Evolutionary conservation across 345 rosid genomes (phyloP), one percentile per base, ranked within the genome.

Genomic region (Physaria fendleri): DNA sequence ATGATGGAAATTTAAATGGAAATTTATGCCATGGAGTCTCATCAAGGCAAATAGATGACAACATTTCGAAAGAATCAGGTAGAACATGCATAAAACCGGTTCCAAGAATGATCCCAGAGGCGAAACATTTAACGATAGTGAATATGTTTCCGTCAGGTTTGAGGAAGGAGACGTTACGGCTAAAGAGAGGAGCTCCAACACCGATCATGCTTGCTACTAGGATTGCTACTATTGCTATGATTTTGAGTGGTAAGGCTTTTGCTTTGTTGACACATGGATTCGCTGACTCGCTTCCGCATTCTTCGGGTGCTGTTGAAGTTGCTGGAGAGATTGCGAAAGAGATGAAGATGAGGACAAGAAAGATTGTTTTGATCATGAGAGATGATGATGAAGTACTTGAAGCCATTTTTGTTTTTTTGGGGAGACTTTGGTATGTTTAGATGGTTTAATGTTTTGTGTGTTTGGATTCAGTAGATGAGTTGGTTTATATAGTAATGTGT

Each of bases 11-110:
- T 11, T 29, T 24, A 8, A 55, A 29, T 2, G 95, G 90, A 62
- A 86, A 90, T 56, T 87, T 90, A 53, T 80, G 84, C 97, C 97
- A 84, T 0, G 97, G 95, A 16, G 71, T 76, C 4, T 82, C 88
- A 0, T 62, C 8, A 68, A 90, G 74, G 67, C 97, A 87, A 5
- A 23, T 11, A 0, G 95, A 90, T 2, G 76, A 60, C 52, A 90
- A 68, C 82, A 78, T 76, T 60, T 80, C 90, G 27, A 84, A 90
- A 24, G 95, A 90, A 71, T 90, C 95, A 2, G 95, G 97, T 55
- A 87, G 45, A 12, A 87, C 97, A 33, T 90, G 95, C 90, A 83
- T 87, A 74, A 81, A 90, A 10, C 90, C 97, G 2, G 97, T 90
- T 1, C 84, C 93, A 0, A 90, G 81, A 15, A 90, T 90, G 18